A percentile compares a stretch with the other conserved stretches of the same genome.
Evolutionary conservation across 2,329 filamentous ascomycete genomes (phyloP).

Genomic region (Clonostachys rhizophaga): DNA sequence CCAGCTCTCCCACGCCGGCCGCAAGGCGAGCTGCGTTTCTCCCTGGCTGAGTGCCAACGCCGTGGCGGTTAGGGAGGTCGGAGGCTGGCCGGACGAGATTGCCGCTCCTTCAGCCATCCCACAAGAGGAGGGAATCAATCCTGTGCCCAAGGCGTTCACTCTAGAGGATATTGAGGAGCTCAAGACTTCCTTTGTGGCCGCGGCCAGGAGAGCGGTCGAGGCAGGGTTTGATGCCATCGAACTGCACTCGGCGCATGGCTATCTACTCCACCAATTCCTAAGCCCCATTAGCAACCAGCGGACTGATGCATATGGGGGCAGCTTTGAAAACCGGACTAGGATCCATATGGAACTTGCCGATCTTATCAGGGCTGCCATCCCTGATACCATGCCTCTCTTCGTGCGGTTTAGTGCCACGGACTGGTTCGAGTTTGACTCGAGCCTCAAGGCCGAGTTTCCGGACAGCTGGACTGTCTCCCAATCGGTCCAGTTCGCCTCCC

Average conservation of each 20-base stretch:
- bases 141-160: conserved; percentile 60
- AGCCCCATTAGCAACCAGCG: conserved; percentile 26
- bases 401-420: conserved; percentile 57
- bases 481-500: conserved; percentile 24
- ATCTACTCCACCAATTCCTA: conserved; percentile 32
- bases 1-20: conserved; percentile 77
- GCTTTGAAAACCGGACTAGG: conserved; percentile 60
- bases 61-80: conserved; percentile 45
- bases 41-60: conserved; percentile 56
- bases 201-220: conserved; percentile 39
- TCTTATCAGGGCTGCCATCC: conserved; percentile 46
- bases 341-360: conserved; percentile 49
- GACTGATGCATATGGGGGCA: conserved; percentile 29
- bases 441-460: conserved; percentile 34
- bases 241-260: conserved; percentile 32
- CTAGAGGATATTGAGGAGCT: conserved; percentile 61
- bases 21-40: conserved; percentile 57
- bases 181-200: conserved; percentile 52
- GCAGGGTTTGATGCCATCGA: conserved; percentile 44
- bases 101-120: conserved; percentile 43
- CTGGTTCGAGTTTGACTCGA: conserved; percentile 49
- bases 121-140: conserved; percentile 53
- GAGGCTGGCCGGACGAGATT: conserved; percentile 55
- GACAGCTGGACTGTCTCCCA: conserved; percentile 64
- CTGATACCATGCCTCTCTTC: conserved; percentile 49